phyloP scores from a whole-genome alignment of 2,329 filamentous ascomycete species.

The Ploettnerulaceae sp. region DNA sequence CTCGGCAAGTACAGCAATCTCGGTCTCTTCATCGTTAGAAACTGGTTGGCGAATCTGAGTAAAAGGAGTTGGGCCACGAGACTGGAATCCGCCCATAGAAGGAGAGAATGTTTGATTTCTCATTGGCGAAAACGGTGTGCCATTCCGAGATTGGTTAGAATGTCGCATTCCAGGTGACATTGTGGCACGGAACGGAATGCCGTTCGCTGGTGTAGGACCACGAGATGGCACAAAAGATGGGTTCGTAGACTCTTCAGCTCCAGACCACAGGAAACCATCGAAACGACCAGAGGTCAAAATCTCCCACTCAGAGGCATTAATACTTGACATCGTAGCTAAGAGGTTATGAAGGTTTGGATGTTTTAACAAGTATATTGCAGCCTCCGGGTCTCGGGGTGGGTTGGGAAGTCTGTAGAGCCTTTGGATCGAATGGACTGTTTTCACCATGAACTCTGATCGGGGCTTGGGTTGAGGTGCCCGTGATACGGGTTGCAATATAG shows the following conservation, averaged over 20 bases:
- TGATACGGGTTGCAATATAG: conserved; percentile 46
- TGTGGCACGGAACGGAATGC: conserved; percentile 37
- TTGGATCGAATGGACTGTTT: conserved; percentile 74
- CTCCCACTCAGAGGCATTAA: conserved; percentile 92
- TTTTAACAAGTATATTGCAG: conserved; percentile 78
- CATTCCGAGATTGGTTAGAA: conserved; percentile 25
- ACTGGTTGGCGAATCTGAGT: conserved; percentile 57
- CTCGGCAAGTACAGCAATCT: conserved; percentile 84
- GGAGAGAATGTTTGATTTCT: conserved; percentile 30
- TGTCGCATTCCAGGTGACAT: conserved; percentile 27
- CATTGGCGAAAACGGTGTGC: conserved; percentile 31
- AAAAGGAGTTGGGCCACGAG: conserved; percentile 51
- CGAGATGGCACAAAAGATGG: conserved; percentile 41
- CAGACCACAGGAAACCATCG: conserved; percentile 92
- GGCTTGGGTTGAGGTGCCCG: conserved; percentile 68
- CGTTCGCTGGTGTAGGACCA: conserved; percentile 50
- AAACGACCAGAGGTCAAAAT: conserved; percentile 91
- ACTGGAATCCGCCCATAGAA: conserved; percentile 33
- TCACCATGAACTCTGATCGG: conserved; percentile 68
- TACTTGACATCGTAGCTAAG: conserved; percentile 79
- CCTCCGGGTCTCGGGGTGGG: conserved; percentile 78
- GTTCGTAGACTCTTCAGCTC: conserved; percentile 60
- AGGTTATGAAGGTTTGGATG: conserved; percentile 80
- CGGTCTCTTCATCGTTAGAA: conserved; percentile 88
- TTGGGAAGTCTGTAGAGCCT: conserved; percentile 72